Conservation (phyloP, 2,329 filamentous ascomycete species). For the Cladosporium sp. region DNA sequence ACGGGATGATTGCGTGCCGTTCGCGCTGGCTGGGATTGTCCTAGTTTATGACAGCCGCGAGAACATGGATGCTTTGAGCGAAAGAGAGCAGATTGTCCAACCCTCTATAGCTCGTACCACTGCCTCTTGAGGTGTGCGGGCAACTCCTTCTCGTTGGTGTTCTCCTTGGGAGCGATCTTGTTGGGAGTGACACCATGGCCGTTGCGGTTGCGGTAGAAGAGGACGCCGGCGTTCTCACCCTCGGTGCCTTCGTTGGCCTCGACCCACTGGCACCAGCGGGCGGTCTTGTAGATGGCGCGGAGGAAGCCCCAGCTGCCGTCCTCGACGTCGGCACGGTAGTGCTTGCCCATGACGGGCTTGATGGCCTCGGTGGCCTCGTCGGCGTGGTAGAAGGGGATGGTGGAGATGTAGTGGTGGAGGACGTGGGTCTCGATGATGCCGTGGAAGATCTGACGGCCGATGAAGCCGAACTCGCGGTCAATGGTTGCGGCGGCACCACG, state of each 20-base stretch:
- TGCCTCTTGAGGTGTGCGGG: constrained; percentile 9
- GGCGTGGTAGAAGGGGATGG: constrained; percentile 94
- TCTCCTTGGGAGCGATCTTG: constrained; percentile 26
- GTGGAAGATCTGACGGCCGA: constrained; percentile 86
- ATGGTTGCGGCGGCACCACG: constrained; percentile 94
- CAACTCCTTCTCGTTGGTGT: background rate
- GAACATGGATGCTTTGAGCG: background rate
- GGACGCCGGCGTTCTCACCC: constrained; percentile 77
- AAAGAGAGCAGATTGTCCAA: background rate
- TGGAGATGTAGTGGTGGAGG: constrained; percentile 94
- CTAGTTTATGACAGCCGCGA: background rate
- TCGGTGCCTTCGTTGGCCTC: constrained; percentile 82
- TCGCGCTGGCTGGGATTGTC: background rate
- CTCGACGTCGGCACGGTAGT: constrained; percentile 83
- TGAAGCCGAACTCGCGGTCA: constrained; percentile 95
- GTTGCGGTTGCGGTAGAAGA: constrained; percentile 96
- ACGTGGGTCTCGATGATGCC: constrained; percentile 98
- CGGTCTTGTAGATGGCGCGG: constrained; percentile 74
- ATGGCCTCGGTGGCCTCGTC: constrained; percentile 94
- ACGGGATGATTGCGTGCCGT: background rate
- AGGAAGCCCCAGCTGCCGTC: constrained; percentile 83
- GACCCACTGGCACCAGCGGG: constrained; percentile 94
- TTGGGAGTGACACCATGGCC: constrained; percentile 67
- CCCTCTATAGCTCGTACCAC: constrained; percentile 7
- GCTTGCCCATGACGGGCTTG: constrained; percentile 89